These are phyloP conservation scores for Tilletia horrida DNA, from an alignment of 1,284 basidiomycete genomes.

Conservation along the genomic window DNA sequence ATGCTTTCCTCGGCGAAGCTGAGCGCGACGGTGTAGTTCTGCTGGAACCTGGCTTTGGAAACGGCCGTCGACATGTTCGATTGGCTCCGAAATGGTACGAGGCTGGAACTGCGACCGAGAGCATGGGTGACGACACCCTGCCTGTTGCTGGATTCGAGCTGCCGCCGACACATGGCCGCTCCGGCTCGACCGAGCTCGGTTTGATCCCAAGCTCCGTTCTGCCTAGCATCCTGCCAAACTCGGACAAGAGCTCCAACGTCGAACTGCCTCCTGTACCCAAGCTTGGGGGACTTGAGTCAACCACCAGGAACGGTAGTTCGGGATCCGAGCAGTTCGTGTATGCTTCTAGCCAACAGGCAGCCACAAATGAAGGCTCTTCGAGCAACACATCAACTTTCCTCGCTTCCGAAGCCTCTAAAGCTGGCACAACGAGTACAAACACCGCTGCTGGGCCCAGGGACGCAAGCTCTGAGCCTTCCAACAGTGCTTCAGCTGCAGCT, in stretches of 20 bases:
- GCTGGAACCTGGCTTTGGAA: slow-evolving; percentile 34
- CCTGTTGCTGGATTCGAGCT: slow-evolving; percentile 16
- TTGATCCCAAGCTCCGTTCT: no score
- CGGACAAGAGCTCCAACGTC: neutral
- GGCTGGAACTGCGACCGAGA: slow-evolving; percentile 21
- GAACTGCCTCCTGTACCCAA: no score
- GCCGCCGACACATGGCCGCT: neutral
- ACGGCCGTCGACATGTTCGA: slow-evolving; percentile 28
- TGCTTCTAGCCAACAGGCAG: slow-evolving; percentile 5
- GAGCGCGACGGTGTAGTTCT: slow-evolving; percentile 33
- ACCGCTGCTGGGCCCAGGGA: slow-evolving; percentile 15
- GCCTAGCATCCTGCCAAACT: neutral
- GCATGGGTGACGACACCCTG: slow-evolving; percentile 16
- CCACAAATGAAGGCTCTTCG: no score
- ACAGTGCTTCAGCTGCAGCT: neutral
- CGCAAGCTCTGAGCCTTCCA: no score
- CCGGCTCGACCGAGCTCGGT: no score
- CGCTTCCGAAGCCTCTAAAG: neutral
- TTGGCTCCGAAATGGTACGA: slow-evolving; percentile 27
- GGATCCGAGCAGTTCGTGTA: slow-evolving; percentile 2
- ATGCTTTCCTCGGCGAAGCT: slow-evolving; percentile 29
- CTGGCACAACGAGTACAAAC: slow-evolving; percentile 15
- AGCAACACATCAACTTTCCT: neutral
- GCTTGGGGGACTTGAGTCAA: slow-evolving; percentile 15
- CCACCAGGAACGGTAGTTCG: neutral